phyloP scores from a whole-genome alignment of 305 asterid genomes.

The Fraxinus ornus region DNA sequence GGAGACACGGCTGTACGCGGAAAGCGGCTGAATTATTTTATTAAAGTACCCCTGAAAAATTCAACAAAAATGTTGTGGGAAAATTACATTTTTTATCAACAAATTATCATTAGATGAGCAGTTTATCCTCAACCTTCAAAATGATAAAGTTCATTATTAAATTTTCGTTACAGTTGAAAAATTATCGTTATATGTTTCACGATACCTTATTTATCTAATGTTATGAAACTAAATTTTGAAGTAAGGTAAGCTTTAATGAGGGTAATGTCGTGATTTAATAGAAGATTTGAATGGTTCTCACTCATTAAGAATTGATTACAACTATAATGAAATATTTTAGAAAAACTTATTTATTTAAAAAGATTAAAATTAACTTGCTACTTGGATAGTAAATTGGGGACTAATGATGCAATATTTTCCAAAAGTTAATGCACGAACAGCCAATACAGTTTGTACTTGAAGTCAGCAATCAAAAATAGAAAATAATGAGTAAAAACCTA shows the following conservation, averaged over 20 bases:
- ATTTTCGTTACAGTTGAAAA: not conserved
- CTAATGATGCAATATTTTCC: not conserved
- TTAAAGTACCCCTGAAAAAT: not conserved
- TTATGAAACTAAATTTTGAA: not conserved
- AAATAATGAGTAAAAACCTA: not conserved
- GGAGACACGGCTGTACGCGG: slow-evolving; percentile 36
- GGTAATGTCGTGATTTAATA: no score
- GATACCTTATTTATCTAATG: not conserved
- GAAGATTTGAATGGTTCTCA: not conserved
- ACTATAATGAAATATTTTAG: no score
- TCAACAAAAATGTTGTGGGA: not conserved
- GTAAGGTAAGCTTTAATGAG: not conserved
- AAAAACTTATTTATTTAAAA: no score
- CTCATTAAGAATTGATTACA: not conserved
- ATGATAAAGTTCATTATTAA: no score
- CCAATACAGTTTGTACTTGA: not conserved
- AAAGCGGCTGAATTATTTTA: not conserved
- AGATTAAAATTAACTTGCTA: not conserved
- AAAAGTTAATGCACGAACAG: not conserved
- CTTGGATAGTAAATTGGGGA: not conserved
- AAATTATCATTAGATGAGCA: not conserved
- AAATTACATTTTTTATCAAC: not conserved
- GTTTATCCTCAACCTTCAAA: not conserved
- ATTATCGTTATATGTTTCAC: no score
- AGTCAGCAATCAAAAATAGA: not conserved